Percentiles rank a stretch among this genome's conserved stretches.
Evolutionary conservation across 202 grass and related monocot species (phyloP).

Genomic region (Zizania palustris): DNA sequence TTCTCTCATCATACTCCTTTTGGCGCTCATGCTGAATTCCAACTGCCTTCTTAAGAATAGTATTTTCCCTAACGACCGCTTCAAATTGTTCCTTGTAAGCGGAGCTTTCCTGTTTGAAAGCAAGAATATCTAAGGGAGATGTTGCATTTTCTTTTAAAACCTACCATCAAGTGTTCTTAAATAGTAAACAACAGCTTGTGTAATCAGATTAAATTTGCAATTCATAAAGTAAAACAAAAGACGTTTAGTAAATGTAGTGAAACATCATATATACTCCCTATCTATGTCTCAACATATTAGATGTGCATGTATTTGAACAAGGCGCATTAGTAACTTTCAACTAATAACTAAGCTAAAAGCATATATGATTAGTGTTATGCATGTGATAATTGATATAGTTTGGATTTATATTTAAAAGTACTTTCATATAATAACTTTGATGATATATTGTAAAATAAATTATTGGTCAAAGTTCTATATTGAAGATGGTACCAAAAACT

Average conservation of each 20-base stretch:
- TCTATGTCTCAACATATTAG: too few species aligned
- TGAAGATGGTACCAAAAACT: too few species aligned
- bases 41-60: constrained; percentile 70
- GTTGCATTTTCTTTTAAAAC: not conserved
- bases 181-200: not conserved
- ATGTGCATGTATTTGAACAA: too few species aligned
- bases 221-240: not conserved
- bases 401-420: too few species aligned
- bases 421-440: too few species aligned
- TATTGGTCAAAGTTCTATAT: too few species aligned
- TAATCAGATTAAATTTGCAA: not conserved
- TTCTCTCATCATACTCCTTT: constrained; percentile 62
- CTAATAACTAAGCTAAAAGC: too few species aligned
- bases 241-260: not conserved
- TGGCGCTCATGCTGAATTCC: constrained; percentile 77
- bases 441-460: too few species aligned
- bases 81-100: constrained; percentile 61
- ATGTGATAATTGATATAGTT: too few species aligned
- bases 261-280: constrained; percentile 5
- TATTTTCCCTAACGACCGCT: constrained; percentile 54
- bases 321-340: too few species aligned
- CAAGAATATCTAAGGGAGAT: constrained; percentile 18
- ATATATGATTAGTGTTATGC: too few species aligned
- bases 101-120: constrained; percentile 53
- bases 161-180: not conserved